Conservation (phyloP, 495 filamentous ascomycete genomes). For the Daldinia vernicosa region DNA sequence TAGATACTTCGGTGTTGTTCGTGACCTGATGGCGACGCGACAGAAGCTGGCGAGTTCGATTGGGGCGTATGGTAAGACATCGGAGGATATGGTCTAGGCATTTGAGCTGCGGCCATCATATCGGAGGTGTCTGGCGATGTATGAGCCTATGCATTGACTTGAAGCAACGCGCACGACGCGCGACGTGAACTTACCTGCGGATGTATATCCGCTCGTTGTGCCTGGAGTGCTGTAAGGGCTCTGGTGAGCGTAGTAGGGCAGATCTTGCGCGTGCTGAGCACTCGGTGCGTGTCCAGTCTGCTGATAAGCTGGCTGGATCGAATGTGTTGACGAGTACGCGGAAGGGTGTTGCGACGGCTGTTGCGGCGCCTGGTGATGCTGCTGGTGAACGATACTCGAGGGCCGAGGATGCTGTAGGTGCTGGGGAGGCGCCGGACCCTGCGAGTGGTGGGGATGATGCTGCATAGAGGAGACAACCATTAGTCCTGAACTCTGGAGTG, state of each 20-base stretch:
- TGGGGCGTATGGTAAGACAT: constrained; percentile 94
- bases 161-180: constrained; percentile 20
- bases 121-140: constrained; percentile 75
- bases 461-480: constrained; percentile 65
- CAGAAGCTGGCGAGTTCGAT: constrained; percentile 95
- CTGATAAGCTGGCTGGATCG: constrained; percentile 60
- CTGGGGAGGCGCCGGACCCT: constrained; percentile 64
- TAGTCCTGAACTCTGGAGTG: constrained; percentile 52
- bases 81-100: constrained; percentile 86
- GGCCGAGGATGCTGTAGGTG: constrained; percentile 70
- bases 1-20: constrained; percentile 91
- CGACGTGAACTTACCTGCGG: constrained; percentile 72
- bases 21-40: constrained; percentile 86
- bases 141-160: constrained; percentile 42
- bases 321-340: constrained; percentile 67
- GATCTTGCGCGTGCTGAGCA: constrained; percentile 69
- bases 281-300: constrained; percentile 55
- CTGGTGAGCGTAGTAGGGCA: constrained; percentile 76
- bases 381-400: constrained; percentile 70
- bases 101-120: constrained; percentile 92
- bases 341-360: constrained; percentile 61
- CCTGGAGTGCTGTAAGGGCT: constrained; percentile 77
- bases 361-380: constrained; percentile 64
- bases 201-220: constrained; percentile 75
- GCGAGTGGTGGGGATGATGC: constrained; percentile 68